A percentile compares a stretch with the other conserved stretches of the same genome.
Evolutionary conservation across 768 basidiomycete species (phyloP).

Genomic region (Lepiota subincarnata): DNA sequence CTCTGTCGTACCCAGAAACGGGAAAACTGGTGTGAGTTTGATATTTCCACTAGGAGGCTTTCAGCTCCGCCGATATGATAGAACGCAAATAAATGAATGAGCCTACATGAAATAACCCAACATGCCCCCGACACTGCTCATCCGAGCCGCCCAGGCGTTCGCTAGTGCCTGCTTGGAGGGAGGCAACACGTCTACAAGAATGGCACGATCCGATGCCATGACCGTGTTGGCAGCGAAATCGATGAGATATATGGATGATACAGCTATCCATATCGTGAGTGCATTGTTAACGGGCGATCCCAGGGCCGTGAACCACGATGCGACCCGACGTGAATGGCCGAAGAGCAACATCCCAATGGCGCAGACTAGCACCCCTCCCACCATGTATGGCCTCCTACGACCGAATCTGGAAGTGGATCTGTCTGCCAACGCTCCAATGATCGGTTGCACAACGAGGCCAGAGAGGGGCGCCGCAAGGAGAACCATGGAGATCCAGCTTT

Average conservation of each 20-base stretch:
- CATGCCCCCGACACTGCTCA: slow-evolving; percentile 84
- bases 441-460: slow-evolving; percentile 85
- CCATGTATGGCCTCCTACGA: slow-evolving; percentile 80
- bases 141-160: slow-evolving; percentile 94
- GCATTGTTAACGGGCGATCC: slow-evolving; percentile 38
- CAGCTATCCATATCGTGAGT: slow-evolving; percentile 73
- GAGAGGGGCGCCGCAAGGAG: slow-evolving; percentile 90
- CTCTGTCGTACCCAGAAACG: slow-evolving; percentile 74
- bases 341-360: slow-evolving; percentile 71
- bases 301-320: slow-evolving; percentile 39
- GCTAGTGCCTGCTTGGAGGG: slow-evolving; percentile 71
- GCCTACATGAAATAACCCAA: slow-evolving; percentile 87
- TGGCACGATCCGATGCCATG: slow-evolving; percentile 84
- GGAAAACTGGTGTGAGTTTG: slow-evolving; percentile 65
- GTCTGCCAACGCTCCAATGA: slow-evolving; percentile 87
- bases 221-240: slow-evolving; percentile 61
- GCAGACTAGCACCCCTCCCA: slow-evolving; percentile 61
- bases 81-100: slow-evolving; percentile 26
- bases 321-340: slow-evolving; percentile 73
- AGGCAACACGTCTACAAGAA: slow-evolving; percentile 82
- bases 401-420: slow-evolving; percentile 80
- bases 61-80: not conserved
- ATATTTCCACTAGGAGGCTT: slow-evolving; percentile 63
- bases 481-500: slow-evolving; percentile 82
- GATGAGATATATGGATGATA: slow-evolving; percentile 46